Evolutionary conservation across 768 basidiomycete genomes (phyloP), one percentile per base, ranked within the genome.

Genomic region (Phanerochaete sordida): DNA sequence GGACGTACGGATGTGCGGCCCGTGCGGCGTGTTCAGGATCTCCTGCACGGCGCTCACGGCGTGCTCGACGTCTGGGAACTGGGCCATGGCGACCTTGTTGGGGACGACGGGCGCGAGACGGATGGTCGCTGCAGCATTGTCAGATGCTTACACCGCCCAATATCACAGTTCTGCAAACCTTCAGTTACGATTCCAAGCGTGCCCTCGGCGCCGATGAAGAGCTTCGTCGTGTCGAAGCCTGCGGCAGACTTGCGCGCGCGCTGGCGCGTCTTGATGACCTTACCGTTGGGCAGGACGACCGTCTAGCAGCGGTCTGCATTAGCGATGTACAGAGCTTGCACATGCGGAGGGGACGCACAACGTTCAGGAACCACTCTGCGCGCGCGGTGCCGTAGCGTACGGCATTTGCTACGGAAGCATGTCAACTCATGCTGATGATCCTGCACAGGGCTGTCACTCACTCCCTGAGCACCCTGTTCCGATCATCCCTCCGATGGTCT

Each of bases 401-500:
- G 30, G 90, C 88, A 66, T 90, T 90, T 19, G 90, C 89, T 90
- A 35, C 7, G 15, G 30, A 30, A 52, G 12, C 27, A 16, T 16
- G 37, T 54, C 15, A 37, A 9, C 16, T 12, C 2, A 60, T 21
- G 30, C 27, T 31, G 43, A 43, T 19, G 19, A 19, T 21, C 19
- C 19, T 21, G 44, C 12, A 26, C 1, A 7, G 23, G 19, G 16
- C 4, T n/a, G 3, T 31, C 35, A 11, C 83, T 80, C 74, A 82
- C 92, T 93, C 54, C 91, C 92, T 51, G 85, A 87, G 67, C 91
- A 94, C 9, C 91, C 91, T 1, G 92, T 95, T 9, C 87, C 87
- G 53, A 91, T 85, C 91, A 93, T 94, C 6, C 93, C 91, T 12
- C 92, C 93, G 62, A 93, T 91, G 15, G 91, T 91, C 78, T 89